Evolutionary conservation across 108 stramenopile genomes (phyloP), one percentile per base, ranked within the genome.

Genomic region (Thalassiosira profunda): DNA sequence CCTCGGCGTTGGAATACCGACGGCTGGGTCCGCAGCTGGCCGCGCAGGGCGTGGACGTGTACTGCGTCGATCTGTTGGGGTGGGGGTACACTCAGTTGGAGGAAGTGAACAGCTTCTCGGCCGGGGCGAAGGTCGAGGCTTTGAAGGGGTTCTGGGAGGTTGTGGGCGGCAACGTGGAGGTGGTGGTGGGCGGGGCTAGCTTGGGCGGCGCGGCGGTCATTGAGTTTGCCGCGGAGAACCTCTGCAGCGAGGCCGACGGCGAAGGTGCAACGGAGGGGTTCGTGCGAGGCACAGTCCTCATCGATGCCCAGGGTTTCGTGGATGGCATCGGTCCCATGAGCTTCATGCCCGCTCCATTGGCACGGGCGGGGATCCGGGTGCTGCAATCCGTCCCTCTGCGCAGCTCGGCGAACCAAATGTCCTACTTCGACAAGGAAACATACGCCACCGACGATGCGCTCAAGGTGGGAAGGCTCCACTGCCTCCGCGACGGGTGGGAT

Each of bases 31-130:
- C 92, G 7, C 45, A 61, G 35, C 72, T 98, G 12, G 86, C 91
- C n/a, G 66, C 83, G 0, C 52, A 59, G 25, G 86, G 86, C 12
- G 67, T 93, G 17, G 92, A 96, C 63, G 84, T 86, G 0, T 97
- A 96, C 65, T 89, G 92, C 14, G 91, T 97, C n/a, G 96, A 97
- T 54, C 66, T 98, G 5, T 58, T 97, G 40, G 98, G 98, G 15
- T 98, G 98, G 98, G 98, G 98, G 45, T 98, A 89, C 64, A 90
- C 93, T 18, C 86, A 98, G 41, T 51, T 91, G 29, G 82, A 89
- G 0, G 35, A 25, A 14, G 80, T 92, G 12, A 58, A 36, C 1
- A 53, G 41, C n/a, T 96, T 96, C 69, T 95, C 95, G 37, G 93
- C 96, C 4, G 67, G 69, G 34, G 92, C 96, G 51, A 98, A 98